Base-by-base conservation (phyloP, 495 filamentous ascomycete species). In the Tuber aestivum region DNA sequence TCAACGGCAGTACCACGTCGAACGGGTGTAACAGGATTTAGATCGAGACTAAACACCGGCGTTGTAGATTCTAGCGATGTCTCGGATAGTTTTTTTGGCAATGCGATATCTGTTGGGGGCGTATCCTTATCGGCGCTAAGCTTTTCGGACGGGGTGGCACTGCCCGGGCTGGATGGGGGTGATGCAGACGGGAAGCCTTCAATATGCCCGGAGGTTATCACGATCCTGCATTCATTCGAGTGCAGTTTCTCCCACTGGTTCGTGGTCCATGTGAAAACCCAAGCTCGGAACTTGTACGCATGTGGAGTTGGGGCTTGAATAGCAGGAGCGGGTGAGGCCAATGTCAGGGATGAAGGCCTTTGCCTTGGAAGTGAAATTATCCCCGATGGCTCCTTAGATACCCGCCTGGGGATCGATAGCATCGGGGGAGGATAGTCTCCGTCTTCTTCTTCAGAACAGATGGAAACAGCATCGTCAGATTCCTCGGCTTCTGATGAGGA, bases 1-100 rank as follows among this genome's bases (percentile, higher is more conserved):
- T 99, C 95, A 44, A 98, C 87, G 35, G 92, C 94, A 32, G 92
- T 97, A 72, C 94, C 94, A 70, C 93, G 90, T 76, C 95, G 90
- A 68, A 97, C 89, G 78, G 92, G 91, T 21, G 97, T 94, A 18
- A 95, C 85, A 0, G 95, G 95, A 1, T 94, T 97, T 23, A 99
- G 88, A 79, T 95, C 91, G 23, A 96, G 87, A 3, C 89, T 90
- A 71, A 99, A 83, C 50, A 81, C 75, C 69, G 75, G 56, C 16
- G 76, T 76, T 40, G 69, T 69, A 41, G 79, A 70, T 70, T 72
- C 79, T 20, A 77, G 38, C 38, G 42, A 77, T 32, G 56, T 81
- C n/a, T 78, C 75, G 2, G 50, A 56, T 14, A 71, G 41, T 56
- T 81, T 71, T 44, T 69, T 70, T 9, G 56, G 44, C 37, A 71